These are phyloP conservation scores for Coleophoma crateriformis DNA, from an alignment of 2,329 filamentous ascomycete genomes.

Conservation along the genomic window DNA sequence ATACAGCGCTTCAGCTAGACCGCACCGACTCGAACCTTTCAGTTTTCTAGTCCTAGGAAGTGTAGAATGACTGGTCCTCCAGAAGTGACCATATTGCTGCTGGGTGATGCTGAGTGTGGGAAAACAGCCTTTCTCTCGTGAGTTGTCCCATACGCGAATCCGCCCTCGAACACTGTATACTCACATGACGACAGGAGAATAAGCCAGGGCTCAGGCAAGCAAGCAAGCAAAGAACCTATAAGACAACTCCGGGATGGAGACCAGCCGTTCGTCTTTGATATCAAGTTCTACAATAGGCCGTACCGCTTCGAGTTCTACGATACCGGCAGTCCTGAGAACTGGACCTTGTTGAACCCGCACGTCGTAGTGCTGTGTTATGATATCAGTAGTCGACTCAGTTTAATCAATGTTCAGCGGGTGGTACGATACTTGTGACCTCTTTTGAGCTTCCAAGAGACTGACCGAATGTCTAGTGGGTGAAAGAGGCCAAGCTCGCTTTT, in stretches of 20 bases:
- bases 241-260: slow-evolving; percentile 50
- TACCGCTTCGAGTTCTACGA: slow-evolving; percentile 56
- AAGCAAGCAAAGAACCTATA: slow-evolving; percentile 37
- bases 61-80: slow-evolving; percentile 28
- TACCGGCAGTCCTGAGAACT: slow-evolving; percentile 51
- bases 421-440: slow-evolving; percentile 30
- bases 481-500: slow-evolving; percentile 46
- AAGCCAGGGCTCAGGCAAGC: slow-evolving; percentile 34
- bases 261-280: slow-evolving; percentile 55
- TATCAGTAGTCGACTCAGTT: slow-evolving; percentile 50
- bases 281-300: slow-evolving; percentile 36
- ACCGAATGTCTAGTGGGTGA: slow-evolving; percentile 43
- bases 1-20: slow-evolving; percentile 19
- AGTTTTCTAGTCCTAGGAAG: slow-evolving; percentile 1
- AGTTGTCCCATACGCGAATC: slow-evolving; percentile 22
- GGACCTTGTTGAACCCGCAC: slow-evolving; percentile 52
- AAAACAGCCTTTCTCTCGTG: slow-evolving; percentile 59
- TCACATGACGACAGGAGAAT: slow-evolving; percentile 37
- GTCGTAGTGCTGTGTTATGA: slow-evolving; percentile 56
- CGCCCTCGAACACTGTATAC: neutral
- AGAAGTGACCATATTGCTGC: slow-evolving; percentile 46
- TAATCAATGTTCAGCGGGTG: slow-evolving; percentile 52
- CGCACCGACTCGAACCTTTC: neutral
- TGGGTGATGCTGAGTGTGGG: slow-evolving; percentile 54
- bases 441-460: neutral